Base-by-base conservation (phyloP, 139 green algal genomes). In the Nannochloris sp. region DNA sequence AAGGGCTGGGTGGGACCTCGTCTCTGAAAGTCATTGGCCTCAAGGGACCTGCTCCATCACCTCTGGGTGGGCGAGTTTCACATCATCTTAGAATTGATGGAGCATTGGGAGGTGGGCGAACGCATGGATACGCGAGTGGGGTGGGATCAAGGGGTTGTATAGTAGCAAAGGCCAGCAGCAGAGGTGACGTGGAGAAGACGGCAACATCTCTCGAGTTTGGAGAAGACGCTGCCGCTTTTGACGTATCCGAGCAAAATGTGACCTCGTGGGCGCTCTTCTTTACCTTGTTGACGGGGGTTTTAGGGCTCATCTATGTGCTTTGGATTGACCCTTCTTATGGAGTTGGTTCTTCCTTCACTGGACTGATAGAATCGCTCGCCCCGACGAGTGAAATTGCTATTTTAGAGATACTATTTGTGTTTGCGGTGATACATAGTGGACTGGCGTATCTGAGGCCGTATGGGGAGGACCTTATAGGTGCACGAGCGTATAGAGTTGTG, bases 211-310 rank as follows among this genome's bases (percentile, higher is more conserved):
- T 53, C 5, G n/a, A 23, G 17, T 28, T 89, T 1, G 92, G 92
- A 12, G 92, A 98, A 71, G 92, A 98, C 66, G 83, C 92, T 12
- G 92, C 87, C 0, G 70, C 74, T 1, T 98, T 98, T 66, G 63
- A 81, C 25, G n/a, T 84, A 3, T 45, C 59, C 2, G 30, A 87
- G 37, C 90, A 98, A 64, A 92, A 56, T 49, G 45, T 78, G 3
- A 65, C 66, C 12, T 87, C 82, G 2, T 98, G 92, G 92, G 75
- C 31, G 0, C 10, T 87, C 0, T 98, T 98, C 68, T 72, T 70
- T 2, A 78, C 43, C 12, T 61, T 96, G 56, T 77, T 98, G 9
- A 74, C 74, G 0, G 71, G 55, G 10, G 92, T 96, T 12, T 50
- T 91, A 44, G 89, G 67, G 2, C 56, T 77, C 2, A 68, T 96